Conservation (phyloP, 2,329 filamentous ascomycete genomes). For the Cercospora zeina region DNA sequence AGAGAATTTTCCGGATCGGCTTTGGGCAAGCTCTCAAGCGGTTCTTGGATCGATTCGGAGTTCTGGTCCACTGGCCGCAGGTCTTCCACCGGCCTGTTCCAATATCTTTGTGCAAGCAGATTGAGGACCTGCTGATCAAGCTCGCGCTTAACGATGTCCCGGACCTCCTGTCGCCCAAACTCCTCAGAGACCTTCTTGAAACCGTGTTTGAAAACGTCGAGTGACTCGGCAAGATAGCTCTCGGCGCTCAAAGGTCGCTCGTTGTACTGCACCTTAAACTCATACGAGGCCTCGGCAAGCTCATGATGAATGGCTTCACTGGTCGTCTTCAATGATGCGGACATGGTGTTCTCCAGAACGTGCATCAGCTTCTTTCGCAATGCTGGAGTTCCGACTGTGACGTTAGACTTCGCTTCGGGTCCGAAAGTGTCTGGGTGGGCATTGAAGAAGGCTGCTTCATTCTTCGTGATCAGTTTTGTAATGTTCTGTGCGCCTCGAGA, state of each 20-base stretch:
- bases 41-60: constrained; percentile 35
- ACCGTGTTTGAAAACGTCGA: constrained; percentile 95
- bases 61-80: constrained; percentile 55
- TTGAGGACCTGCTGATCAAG: constrained; percentile 94
- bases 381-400: constrained; percentile 79
- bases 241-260: constrained; percentile 92
- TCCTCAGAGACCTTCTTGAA: constrained; percentile 91
- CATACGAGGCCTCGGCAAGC: constrained; percentile 93
- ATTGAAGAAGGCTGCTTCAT: constrained; percentile 84
- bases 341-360: constrained; percentile 96
- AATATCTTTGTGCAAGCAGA: constrained; percentile 87
- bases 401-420: constrained; percentile 58
- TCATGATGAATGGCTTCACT: constrained; percentile 92
- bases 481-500: constrained; percentile 80
- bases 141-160: constrained; percentile 84
- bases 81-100: constrained; percentile 93
- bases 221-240: constrained; percentile 90
- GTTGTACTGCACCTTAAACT: constrained; percentile 99
- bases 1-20: constrained; percentile 81
- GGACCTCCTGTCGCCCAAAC: constrained; percentile 87
- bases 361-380: constrained; percentile 96
- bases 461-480: constrained; percentile 76
- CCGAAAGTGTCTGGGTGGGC: constrained; percentile 80
- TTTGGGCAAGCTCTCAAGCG: constrained; percentile 70
- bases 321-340: constrained; percentile 81